A percentile compares a stretch with the other conserved stretches of the same genome.
Evolutionary conservation across 2,329 filamentous ascomycete species (phyloP).

Genomic region (Elsinoe ampelina): DNA sequence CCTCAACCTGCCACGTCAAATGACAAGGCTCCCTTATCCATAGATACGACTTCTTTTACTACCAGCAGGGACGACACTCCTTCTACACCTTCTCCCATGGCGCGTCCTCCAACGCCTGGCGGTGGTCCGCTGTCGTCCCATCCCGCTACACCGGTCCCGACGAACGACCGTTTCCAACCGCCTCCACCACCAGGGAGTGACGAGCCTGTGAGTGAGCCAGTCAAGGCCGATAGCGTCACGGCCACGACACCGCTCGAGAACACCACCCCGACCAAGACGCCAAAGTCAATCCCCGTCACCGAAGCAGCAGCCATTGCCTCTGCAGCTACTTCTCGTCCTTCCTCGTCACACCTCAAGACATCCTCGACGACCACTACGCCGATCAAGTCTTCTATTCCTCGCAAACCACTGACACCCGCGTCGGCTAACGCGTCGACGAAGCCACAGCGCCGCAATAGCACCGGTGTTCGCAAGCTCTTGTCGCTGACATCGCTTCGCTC

Average conservation of each 20-base stretch:
- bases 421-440: constrained; percentile 12
- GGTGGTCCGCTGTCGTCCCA: constrained; percentile 28
- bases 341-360: constrained; percentile 11
- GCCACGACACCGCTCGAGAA: constrained; percentile 7
- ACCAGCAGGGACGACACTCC: not conserved
- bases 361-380: not conserved
- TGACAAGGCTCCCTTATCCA: constrained; percentile 7
- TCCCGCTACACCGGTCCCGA: constrained; percentile 23
- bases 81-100: constrained; percentile 13
- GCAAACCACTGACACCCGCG: constrained; percentile 13
- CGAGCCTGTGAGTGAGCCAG: not conserved
- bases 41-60: not conserved
- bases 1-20: not conserved
- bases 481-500: constrained; percentile 26
- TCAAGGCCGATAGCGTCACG: constrained; percentile 3
- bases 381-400: constrained; percentile 7
- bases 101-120: constrained; percentile 24
- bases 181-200: not conserved
- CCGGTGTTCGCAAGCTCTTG: constrained; percentile 25
- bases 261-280: constrained; percentile 4
- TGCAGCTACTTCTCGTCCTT: constrained; percentile 6
- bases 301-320: constrained; percentile 12
- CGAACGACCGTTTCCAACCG: constrained; percentile 14
- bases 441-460: constrained; percentile 14
- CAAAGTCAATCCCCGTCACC: constrained; percentile 5